Conservation (phyloP, 1,139 yeast genomes). For the Pichia sp. region DNA sequence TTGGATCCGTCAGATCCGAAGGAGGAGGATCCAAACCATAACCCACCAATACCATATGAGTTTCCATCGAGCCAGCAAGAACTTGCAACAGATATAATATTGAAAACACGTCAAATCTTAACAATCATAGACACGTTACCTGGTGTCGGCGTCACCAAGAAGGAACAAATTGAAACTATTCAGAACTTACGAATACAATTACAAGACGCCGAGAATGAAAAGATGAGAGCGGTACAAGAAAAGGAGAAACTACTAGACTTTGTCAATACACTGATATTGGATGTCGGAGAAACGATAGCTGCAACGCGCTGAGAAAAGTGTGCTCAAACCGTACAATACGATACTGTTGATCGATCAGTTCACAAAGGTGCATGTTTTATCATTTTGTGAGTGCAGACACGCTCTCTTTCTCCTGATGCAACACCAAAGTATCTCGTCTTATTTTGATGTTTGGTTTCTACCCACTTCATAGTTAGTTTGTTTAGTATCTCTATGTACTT, state of each 20-base stretch:
- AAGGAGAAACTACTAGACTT: slow-evolving; percentile 59
- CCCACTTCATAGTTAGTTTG: no score
- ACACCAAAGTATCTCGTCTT: no score
- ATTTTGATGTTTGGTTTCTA: no score
- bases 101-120: slow-evolving; percentile 81
- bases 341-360: no score
- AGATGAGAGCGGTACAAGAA: slow-evolving; percentile 50
- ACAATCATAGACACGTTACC: slow-evolving; percentile 85
- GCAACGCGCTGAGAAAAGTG: slow-evolving; percentile 15
- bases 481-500: no score
- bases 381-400: no score
- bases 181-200: slow-evolving; percentile 59
- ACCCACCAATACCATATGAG: slow-evolving; percentile 39
- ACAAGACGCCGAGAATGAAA: slow-evolving; percentile 51
- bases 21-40: slow-evolving; percentile 42
- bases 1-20: slow-evolving; percentile 40
- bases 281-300: slow-evolving; percentile 52
- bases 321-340: no score
- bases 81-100: slow-evolving; percentile 73
- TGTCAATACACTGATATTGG: slow-evolving; percentile 64
- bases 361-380: no score
- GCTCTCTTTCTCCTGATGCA: no score
- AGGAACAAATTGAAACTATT: slow-evolving; percentile 62
- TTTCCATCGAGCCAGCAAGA: slow-evolving; percentile 60
- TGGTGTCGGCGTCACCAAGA: slow-evolving; percentile 82